Base-by-base conservation (phyloP, 2,329 filamentous ascomycete species). In the Magnaporthiopsis incrustans region DNA sequence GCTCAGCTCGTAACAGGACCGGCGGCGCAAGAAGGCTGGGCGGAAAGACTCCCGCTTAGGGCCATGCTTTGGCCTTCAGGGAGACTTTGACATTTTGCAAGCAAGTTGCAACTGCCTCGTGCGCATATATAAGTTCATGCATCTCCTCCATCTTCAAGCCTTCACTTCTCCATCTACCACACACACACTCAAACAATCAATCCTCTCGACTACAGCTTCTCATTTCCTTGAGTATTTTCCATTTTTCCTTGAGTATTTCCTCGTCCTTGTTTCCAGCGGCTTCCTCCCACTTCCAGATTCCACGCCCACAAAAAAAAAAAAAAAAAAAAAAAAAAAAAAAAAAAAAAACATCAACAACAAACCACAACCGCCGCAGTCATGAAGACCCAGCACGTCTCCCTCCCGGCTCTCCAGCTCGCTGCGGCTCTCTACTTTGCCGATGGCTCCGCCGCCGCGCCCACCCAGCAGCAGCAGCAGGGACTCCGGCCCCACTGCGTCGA, bases 371-470 rank as follows among this genome's bases (percentile, higher is more conserved):
- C 59, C 32, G 25, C 12, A 18, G n/a, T 32, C 14, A 60, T 60
- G 59, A 60, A 60, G 22, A 33, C 59, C 32, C 59, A 60, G 18
- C 59, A 35, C 4, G 27, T 60, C 59, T 25, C 59, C 59, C 18
- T 60, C 27, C 30, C 59, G 7, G 59, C 27, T 5, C 59, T 60
- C 30, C 59, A 60, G 30, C 59, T 60, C 22, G 44, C 44, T 5
- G 44, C 44, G 3, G 44, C 44, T 18, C 44, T 50, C 5, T 50
- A 50, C 44, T 50, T 50, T 10, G 44, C 44, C 3, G 44, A 50
- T 3, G 44, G 1, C 18, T n/a, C 44, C 44, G 44, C 44, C 15
- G 44, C 44, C 44, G 44, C 18, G 18, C 44, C 44, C 7, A 22
- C 44, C 44, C 2, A 14, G 18, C 14, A 18, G 18, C 18, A 50